Base-by-base conservation (phyloP, 768 basidiomycete species). In the Boletus subparvulus region DNA sequence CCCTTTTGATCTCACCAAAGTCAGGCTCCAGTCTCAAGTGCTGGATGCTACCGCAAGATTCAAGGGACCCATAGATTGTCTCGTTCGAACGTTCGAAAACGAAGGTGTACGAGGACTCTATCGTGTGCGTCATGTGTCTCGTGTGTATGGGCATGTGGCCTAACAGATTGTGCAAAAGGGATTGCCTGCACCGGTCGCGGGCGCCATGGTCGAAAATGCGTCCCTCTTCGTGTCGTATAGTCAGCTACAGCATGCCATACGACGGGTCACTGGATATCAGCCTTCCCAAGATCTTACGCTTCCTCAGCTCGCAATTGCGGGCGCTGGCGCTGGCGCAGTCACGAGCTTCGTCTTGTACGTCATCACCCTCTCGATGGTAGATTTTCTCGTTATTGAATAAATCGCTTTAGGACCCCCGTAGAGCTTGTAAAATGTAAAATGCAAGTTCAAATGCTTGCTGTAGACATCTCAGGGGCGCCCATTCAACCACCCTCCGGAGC, bases 351-450 rank as follows among this genome's bases (percentile, higher is more conserved):
- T 94, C 50, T 75, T 98, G 90, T 93, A 62, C 54, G 89, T 81
- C 16, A 17, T 26, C 6, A 30, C 10, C 21, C 16, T n/a, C 16
- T 11, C 2, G 12, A 1, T n/a, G 19, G 14, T 32, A 12, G 3
- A 33, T 3, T 28, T n/a, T n/a, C 3, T 33, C 35, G 21, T 33
- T 24, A 16, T 17, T 45, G 30, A 59, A 19, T 7, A 3, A 14
- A 26, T 28, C 24, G 5, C 7, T 51, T 64, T 52, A 93, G 92
- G 30, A 97, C 94, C 0, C 95, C 95, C 2, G 87, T 98, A 54
- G 95, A 97, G 65, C 86, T 97, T 47, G 84, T 98, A 56, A 97
- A 98, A 74, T 97, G 94, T 77, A 92, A 93, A 72, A 96, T 98
- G 94, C 95, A 97, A 71, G 95, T 97, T 3, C 94, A 96, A 68